Base-by-base conservation (phyloP, 2,329 filamentous ascomycete species). In the Clonostachys byssicola region DNA sequence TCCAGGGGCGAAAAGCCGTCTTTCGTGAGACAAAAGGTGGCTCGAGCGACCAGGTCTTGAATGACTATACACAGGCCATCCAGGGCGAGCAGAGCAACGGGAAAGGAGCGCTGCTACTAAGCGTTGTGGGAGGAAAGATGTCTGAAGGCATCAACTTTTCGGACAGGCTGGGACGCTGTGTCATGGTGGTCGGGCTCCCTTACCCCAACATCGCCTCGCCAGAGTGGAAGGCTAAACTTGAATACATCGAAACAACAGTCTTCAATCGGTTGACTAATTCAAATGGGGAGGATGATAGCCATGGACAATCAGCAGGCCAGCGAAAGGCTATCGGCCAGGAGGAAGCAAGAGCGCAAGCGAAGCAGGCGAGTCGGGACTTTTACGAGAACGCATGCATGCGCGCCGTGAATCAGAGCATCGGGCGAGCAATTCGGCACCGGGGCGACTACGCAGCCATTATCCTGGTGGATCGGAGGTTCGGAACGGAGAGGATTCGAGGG, bases 61-160 rank as follows among this genome's bases (percentile, higher is more conserved):
- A 78, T 35, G 76, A 82, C 14, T 99, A 97, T 64, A 82, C 81
- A 8, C 67, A 77, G 20, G 83, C 86, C 4, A 85, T 97, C 36
- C 59, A 80, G 2, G 69, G 74, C 63, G 42, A 45, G 61, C 39
- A 75, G 65, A 43, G 40, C 5, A 20, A n/a, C 2, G 44, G 51
- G 5, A 60, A 78, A 43, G 92, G 92, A 0, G 92, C 88, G 0
- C 70, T 97, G 0, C 78, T 99, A 0, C 79, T 99, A 23, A 92
- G 90, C 46, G 92, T 99, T 4, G 86, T 99, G 4, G 92, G 92
- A 47, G 94, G 94, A 13, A 95, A 92, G 55, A 86, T 99, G 70
- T 95, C 89, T 49, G 94, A 99, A 68, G 94, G 94, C 54, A 99
- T 99, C 71, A 99, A 99, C 68, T 99, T 99, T 70, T 92, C 89